phyloP scores from a whole-genome alignment of 148 eudicot genomes.

The Rheum nobile region DNA sequence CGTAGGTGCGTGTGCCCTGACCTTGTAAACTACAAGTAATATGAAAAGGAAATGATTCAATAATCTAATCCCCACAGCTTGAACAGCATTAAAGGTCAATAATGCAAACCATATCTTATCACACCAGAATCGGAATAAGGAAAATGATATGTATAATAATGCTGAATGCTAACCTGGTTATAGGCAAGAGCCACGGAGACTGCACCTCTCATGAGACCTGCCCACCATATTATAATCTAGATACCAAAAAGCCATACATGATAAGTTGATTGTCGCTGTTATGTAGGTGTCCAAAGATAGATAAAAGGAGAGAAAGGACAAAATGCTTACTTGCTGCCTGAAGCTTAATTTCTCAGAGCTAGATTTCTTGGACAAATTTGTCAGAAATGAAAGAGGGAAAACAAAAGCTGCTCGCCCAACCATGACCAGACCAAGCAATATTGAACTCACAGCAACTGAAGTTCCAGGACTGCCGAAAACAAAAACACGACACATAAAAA shows the following conservation, averaged over 20 bases:
- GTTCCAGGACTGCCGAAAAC: conserved; percentile 58
- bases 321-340: conserved; percentile 56
- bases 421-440: conserved; percentile 58
- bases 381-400: conserved; percentile 67
- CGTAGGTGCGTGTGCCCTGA: conserved; percentile 51
- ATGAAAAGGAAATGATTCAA: not conserved
- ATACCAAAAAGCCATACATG: not conserved
- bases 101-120: not conserved
- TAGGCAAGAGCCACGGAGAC: conserved; percentile 97
- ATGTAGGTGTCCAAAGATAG: not conserved
- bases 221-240: conserved; percentile 93
- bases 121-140: not conserved
- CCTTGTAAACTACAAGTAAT: conserved; percentile 48
- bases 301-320: not conserved
- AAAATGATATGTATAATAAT: not conserved
- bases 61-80: not conserved
- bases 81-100: not conserved
- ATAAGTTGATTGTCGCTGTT: not conserved
- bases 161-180: conserved; percentile 52
- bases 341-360: conserved; percentile 33
- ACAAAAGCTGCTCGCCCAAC: conserved; percentile 86
- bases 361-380: conserved; percentile 45
- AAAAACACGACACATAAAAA: not conserved
- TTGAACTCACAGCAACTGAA: conserved; percentile 62
- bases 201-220: conserved; percentile 97